Evolutionary conservation across 768 basidiomycete genomes (phyloP).

Genomic region (Suillus subalutaceus): DNA sequence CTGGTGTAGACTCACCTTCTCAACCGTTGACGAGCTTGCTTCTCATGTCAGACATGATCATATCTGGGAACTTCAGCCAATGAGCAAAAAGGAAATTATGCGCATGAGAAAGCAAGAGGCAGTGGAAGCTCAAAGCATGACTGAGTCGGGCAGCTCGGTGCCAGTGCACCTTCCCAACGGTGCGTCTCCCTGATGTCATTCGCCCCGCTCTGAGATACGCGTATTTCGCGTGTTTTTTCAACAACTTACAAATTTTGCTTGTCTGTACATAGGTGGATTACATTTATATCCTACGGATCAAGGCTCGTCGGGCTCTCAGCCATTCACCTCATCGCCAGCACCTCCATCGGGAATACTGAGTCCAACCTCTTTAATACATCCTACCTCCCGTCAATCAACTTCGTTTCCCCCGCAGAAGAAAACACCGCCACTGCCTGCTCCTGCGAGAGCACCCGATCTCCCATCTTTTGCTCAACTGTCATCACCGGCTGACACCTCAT

Average conservation of each 20-base stretch:
- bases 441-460: slow-evolving; percentile 12
- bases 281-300: neutral
- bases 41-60: slow-evolving; percentile 54
- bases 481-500: slow-evolving; percentile 20
- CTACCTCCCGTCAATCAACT: neutral
- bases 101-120: slow-evolving; percentile 40
- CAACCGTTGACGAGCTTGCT: slow-evolving; percentile 39
- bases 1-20: slow-evolving; percentile 52
- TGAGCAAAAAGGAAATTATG: slow-evolving; percentile 47
- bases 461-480: slow-evolving; percentile 24
- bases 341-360: neutral
- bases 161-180: neutral
- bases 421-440: neutral
- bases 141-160: neutral
- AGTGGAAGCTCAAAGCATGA: slow-evolving; percentile 26
- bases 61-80: slow-evolving; percentile 45
- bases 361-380: neutral
- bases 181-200: neutral
- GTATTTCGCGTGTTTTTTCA: neutral
- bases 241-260: neutral
- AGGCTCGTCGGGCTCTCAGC: neutral
- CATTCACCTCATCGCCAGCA: neutral
- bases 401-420: neutral
- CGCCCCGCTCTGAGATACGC: neutral
- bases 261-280: neutral